Conservation (phyloP, 2,329 filamentous ascomycete genomes). For the Colletotrichum eremochloae region DNA sequence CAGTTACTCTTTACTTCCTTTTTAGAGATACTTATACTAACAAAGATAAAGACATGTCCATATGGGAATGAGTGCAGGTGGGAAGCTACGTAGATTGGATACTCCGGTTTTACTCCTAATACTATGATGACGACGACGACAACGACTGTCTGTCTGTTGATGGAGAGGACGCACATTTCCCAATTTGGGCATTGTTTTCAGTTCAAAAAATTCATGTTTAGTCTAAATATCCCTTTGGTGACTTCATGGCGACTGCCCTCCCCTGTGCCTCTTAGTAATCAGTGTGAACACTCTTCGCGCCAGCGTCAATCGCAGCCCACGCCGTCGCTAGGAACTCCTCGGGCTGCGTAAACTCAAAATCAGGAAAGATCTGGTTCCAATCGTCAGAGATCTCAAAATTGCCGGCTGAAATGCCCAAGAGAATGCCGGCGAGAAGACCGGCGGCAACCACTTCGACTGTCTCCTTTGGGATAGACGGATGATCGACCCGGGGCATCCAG, state of each 20-base stretch:
- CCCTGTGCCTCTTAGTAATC: background rate
- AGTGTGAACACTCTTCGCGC: background rate
- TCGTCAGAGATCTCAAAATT: slow-evolving; percentile 57
- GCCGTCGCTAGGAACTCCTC: slow-evolving; percentile 58
- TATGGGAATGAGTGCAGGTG: too few relatives aligned
- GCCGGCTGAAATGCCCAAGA: slow-evolving; percentile 51
- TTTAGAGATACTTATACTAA: too few relatives aligned
- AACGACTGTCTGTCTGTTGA: too few relatives aligned
- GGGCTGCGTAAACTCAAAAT: slow-evolving; percentile 56
- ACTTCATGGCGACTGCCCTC: too few relatives aligned
- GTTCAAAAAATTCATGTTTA: too few relatives aligned
- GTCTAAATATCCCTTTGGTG: background rate
- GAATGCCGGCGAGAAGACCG: slow-evolving; percentile 48
- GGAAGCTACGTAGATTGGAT: too few relatives aligned
- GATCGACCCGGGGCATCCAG: slow-evolving; percentile 55
- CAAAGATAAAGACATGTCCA: too few relatives aligned
- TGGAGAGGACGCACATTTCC: background rate
- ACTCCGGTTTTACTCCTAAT: too few relatives aligned
- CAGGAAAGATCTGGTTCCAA: slow-evolving; percentile 60
- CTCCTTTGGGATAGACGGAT: slow-evolving; percentile 45
- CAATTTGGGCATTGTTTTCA: background rate
- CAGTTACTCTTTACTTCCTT: too few relatives aligned
- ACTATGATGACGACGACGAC: too few relatives aligned
- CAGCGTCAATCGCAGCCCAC: slow-evolving; percentile 48
- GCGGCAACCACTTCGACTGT: slow-evolving; percentile 40